Conservation (phyloP, 306 rosid species). For the Trichosanthes truncata region DNA sequence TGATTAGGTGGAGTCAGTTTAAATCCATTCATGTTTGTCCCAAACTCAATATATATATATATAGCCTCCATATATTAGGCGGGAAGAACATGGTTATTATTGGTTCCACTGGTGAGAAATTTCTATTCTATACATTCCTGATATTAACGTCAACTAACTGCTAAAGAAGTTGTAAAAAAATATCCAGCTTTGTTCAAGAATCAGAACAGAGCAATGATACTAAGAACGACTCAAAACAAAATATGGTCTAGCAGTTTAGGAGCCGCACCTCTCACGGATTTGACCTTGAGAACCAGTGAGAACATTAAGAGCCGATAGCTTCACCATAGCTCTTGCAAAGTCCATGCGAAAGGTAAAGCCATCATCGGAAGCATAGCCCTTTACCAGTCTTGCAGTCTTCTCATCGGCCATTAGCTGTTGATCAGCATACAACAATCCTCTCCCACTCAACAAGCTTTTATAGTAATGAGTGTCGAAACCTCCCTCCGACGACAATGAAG, state of each 20-base stretch:
- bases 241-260: background rate
- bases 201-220: background rate
- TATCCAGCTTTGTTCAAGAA: background rate
- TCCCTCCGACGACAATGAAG: constrained; percentile 43
- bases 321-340: constrained; percentile 57
- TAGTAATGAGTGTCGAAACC: constrained; percentile 63
- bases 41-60: background rate
- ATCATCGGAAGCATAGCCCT: constrained; percentile 68
- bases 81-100: background rate
- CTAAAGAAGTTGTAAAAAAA: background rate
- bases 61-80: background rate
- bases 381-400: constrained; percentile 51
- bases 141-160: background rate
- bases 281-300: constrained; percentile 27
- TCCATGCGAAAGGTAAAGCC: constrained; percentile 69
- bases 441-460: constrained; percentile 48
- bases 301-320: constrained; percentile 50
- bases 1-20: background rate
- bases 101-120: background rate
- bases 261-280: constrained; percentile 18
- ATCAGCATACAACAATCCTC: constrained; percentile 76
- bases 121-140: background rate
- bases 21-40: background rate
- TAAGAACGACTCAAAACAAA: background rate
- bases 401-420: constrained; percentile 64